Conservation (phyloP, 2,329 filamentous ascomycete species). For the Penicillium sp. region DNA sequence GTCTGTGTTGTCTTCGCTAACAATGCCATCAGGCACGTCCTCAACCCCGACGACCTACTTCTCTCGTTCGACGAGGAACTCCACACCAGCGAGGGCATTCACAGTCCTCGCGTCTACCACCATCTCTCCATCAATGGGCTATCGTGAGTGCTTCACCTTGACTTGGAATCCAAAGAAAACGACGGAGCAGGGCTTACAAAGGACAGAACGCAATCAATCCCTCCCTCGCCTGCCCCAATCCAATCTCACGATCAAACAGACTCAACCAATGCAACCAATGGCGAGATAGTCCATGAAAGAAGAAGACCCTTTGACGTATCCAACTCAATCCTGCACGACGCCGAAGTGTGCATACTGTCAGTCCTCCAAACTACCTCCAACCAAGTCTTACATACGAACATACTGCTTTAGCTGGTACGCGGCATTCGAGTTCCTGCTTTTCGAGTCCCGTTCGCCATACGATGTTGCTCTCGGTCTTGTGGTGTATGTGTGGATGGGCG, state of each 20-base stretch:
- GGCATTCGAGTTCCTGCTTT: background rate
- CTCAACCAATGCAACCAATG: background rate
- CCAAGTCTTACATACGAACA: background rate
- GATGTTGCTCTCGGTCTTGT: background rate
- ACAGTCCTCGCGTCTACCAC: no score
- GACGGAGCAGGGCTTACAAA: no score
- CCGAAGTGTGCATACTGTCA: background rate
- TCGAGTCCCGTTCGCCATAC: background rate
- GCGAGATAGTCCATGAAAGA: background rate
- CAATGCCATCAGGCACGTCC: background rate
- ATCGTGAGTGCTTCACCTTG: no score
- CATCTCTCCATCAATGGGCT: no score
- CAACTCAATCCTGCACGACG: background rate
- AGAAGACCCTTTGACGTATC: background rate
- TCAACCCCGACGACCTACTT: conserved; percentile 3
- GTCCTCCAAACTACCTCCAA: background rate
- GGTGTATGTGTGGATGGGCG: background rate
- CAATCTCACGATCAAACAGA: no score
- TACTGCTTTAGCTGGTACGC: conserved; percentile 3
- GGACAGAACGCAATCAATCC: no score
- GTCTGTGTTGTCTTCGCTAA: background rate
- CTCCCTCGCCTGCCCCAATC: no score
- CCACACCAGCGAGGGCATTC: no score
- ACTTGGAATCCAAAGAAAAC: no score
- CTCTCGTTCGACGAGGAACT: background rate